Evolutionary conservation across 176 grass and related monocot genomes (phyloP), one percentile per base, ranked within the genome.

Genomic region (Elaeis guineensis): DNA sequence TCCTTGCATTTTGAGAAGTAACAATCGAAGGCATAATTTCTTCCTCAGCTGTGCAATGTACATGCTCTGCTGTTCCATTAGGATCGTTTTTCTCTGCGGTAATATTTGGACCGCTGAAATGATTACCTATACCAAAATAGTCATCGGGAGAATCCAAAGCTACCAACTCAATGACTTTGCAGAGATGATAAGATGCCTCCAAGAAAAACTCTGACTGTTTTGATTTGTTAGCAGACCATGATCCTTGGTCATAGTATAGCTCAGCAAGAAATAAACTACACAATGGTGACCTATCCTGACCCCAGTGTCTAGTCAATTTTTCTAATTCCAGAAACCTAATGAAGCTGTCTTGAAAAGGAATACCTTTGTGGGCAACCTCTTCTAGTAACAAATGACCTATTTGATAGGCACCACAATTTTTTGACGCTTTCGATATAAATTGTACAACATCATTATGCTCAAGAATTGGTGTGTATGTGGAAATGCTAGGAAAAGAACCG

Each of bases 181-280:
- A 90, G 75, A 96, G 77, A 79, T 88, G 83, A 75, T 90, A 90
- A 69, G 74, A 79, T 58, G 78, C 83, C 77, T 96, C 83, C 77
- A 78, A 82, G 18, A 87, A 62, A 44, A 85, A 80, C 26, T 73
- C 62, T 50, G 64, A 77, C 51, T 70, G 78, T 75, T 69, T 80
- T 65, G 66, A 75, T 79, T 76, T 80, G 65, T 63, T 82, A 75
- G 66, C 67, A 72, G 75, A 83, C 81, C 75, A 86, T 39, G 82
- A 65, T 72, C 80, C 92, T 52, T 12, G 70, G 75, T 96, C 92
- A 80, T 85, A 85, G 75, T 84, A 96, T 71, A 96, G 25, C 72
- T 96, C 86, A 79, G 83, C 86, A 65, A 96, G 78, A 96, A 90
- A 96, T 84, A 96, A 90, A 69, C 75, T 73, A 62, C 86, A 96